Percentiles rank a stretch among this genome's conserved stretches.
These are phyloP conservation scores for Cordyceps javanica DNA, from an alignment of 2,329 filamentous ascomycete genomes.

Conservation along the genomic window DNA sequence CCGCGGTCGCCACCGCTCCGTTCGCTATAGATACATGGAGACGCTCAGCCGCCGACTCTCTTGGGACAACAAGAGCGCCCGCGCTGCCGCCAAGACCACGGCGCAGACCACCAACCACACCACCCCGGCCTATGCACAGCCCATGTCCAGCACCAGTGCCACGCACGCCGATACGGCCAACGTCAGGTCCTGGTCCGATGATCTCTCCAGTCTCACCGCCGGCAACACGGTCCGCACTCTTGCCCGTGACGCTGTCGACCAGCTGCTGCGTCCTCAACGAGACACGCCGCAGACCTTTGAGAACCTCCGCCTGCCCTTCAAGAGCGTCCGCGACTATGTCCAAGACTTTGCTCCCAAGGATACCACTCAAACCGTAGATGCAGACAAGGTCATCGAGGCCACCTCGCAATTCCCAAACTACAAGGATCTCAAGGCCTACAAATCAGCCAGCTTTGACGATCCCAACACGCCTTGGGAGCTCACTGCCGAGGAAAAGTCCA, in stretches of 20 bases:
- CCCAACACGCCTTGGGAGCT: conserved; percentile 21
- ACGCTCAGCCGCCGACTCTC: conserved; percentile 36
- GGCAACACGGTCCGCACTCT: conserved; percentile 39
- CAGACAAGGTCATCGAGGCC: conserved; percentile 21
- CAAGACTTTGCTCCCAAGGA: conserved; percentile 17
- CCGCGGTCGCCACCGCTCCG: conserved; percentile 35
- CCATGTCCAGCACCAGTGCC: conserved; percentile 28
- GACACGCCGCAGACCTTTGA: conserved; percentile 18
- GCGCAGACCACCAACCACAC: conserved; percentile 12
- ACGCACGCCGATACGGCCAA: conserved; percentile 31
- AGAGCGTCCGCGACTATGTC: conserved; percentile 30
- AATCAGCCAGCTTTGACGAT: conserved; percentile 23
- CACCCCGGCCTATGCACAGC: conserved; percentile 14
- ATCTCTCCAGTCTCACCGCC: conserved; percentile 30
- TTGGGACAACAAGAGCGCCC: conserved; percentile 37
- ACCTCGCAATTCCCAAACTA: conserved; percentile 25
- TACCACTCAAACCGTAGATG: conserved; percentile 9
- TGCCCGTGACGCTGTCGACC: conserved; percentile 38
- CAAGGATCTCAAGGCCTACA: conserved; percentile 31
- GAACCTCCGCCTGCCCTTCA: conserved; percentile 26
- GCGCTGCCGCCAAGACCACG: conserved; percentile 19
- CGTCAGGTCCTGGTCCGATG: conserved; percentile 30
- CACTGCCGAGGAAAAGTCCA: conserved; percentile 22
- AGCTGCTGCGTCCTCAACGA: conserved; percentile 32
- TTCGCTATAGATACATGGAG: conserved; percentile 42